Evolutionary conservation across 2,329 filamentous ascomycete genomes (phyloP), one percentile per base, ranked within the genome.

Genomic region (Fusarium robinianum): DNA sequence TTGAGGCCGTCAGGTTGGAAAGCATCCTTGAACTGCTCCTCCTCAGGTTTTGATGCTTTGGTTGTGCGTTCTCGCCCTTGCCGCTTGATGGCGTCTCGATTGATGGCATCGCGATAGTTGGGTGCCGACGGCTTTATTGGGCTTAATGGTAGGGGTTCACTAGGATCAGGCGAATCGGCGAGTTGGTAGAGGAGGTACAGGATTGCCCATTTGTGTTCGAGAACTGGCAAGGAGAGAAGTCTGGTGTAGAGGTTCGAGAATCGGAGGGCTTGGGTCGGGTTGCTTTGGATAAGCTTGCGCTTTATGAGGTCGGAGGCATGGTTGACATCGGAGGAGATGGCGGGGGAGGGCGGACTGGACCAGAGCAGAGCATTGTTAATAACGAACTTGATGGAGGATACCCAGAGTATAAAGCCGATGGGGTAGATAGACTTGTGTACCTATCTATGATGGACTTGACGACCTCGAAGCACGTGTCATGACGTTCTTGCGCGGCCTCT

Each of bases 131-230:
- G 71, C 60, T 64, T 73, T 55, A 66, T 63, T 7, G 71, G 73
- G 41, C 65, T 74, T 23, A 75, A 57, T n/a, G 73, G 72, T 8
- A 72, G 65, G 29, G 75, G 78, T 40, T 79, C 75, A 57, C 68
- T 72, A 3, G 79, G 78, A 47, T 81, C 74, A 22, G 78, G 76
- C 4, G 80, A 82, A 62, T 91, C 87, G 49, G 88, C 84, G 33
- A 96, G 79, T 60, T 89, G 84, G 66, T 94, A 87, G 27, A 99
- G 80, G 27, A 99, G 83, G 66, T 95, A 95, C 14, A 99, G 77
- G 55, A 99, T 96, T 3, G 88, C 90, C 90, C 91, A 97, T 78
- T 99, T 99, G 68, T 96, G 88, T 61, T 88, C 87, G 30, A 99
- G 78, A 5, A 97, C 91, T 1, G 91, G 91, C 55, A 96, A 83